Evolutionary conservation across 148 eudicot genomes (phyloP), one percentile per base, ranked within the genome.

Genomic region (Limonium bicolor): DNA sequence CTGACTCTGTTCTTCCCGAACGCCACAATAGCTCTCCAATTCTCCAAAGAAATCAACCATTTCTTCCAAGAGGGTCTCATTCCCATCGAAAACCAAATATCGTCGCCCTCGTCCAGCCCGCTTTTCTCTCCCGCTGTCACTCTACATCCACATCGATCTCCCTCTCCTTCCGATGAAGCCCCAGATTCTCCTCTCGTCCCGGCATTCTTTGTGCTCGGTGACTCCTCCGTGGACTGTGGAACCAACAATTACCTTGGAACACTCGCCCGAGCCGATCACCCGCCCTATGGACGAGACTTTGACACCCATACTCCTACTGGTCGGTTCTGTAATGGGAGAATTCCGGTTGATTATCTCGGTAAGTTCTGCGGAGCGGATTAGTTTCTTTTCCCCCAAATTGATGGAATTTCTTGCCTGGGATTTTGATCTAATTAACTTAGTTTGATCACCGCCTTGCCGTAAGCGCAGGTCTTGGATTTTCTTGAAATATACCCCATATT

Each of bases 321-420:
- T 14, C 62, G 97, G 1, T 90, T 90, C 45, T 80, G 68, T 26
- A 84, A 90, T 60, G 97, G 97, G 1, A 72, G 95, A 51, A 71
- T 80, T 22, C 87, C 93, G 2, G 95, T 90, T 19, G 95, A 83
- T 70, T 88, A 55, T 83, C 80, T 88, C 19, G 96, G 94, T 83
- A 70, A 47, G 2, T n/a, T n/a, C n/a, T n/a, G n/a, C n/a, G n/a
- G n/a, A n/a, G n/a, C n/a, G n/a, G n/a, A n/a, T n/a, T n/a, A n/a
- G n/a, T n/a, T n/a, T n/a, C n/a, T n/a, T n/a, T n/a, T n/a, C n/a
- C n/a, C n/a, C n/a, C n/a, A n/a, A n/a, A n/a, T n/a, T n/a, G n/a
- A n/a, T n/a, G n/a, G n/a, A n/a, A n/a, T n/a, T n/a, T n/a, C n/a
- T n/a, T n/a, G n/a, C n/a, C n/a, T n/a, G n/a, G n/a, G n/a, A n/a